phyloP scores from a whole-genome alignment of 306 rosid genomes.

The Crataegus laevigata region DNA sequence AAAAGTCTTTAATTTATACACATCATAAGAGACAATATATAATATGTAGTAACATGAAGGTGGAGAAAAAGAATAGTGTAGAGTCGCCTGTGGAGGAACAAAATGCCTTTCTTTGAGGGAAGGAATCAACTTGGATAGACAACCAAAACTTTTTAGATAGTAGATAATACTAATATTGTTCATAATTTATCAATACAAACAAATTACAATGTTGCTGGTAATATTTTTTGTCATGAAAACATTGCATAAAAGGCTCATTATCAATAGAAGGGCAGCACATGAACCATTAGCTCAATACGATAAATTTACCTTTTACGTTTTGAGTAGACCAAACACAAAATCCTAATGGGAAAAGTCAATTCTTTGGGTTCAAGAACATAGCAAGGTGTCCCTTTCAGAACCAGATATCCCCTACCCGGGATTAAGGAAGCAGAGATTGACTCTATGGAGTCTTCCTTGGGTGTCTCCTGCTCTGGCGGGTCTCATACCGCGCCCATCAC shows the following conservation, averaged over 20 bases:
- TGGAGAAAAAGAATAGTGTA: not conserved
- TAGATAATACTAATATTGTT: too few relatives aligned
- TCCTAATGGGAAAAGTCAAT: not conserved
- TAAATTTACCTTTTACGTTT: too few relatives aligned
- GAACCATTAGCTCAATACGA: too few relatives aligned
- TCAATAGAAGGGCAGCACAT: too few relatives aligned
- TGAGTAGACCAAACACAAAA: not conserved
- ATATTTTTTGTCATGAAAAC: too few relatives aligned
- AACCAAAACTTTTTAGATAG: too few relatives aligned
- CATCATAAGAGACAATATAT: constrained; percentile 9
- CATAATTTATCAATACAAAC: too few relatives aligned
- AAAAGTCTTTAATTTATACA: constrained; percentile 8
- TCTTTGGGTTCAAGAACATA: not conserved
- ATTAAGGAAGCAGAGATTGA: not conserved
- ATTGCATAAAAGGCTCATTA: too few relatives aligned
- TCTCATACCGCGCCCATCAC: not conserved
- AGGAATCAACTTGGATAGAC: constrained; percentile 8
- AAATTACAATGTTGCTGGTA: too few relatives aligned
- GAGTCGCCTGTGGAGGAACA: constrained; percentile 10
- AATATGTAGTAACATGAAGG: not conserved
- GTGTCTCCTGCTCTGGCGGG: not conserved
- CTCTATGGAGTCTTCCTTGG: not conserved
- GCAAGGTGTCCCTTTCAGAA: not conserved
- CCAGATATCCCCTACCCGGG: not conserved
- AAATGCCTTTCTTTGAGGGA: not conserved